A percentile compares a stretch with the other conserved stretches of the same genome.
phyloP scores from a whole-genome alignment of 192 early-diverging fungal species.

The Chytriomyces sp. region DNA sequence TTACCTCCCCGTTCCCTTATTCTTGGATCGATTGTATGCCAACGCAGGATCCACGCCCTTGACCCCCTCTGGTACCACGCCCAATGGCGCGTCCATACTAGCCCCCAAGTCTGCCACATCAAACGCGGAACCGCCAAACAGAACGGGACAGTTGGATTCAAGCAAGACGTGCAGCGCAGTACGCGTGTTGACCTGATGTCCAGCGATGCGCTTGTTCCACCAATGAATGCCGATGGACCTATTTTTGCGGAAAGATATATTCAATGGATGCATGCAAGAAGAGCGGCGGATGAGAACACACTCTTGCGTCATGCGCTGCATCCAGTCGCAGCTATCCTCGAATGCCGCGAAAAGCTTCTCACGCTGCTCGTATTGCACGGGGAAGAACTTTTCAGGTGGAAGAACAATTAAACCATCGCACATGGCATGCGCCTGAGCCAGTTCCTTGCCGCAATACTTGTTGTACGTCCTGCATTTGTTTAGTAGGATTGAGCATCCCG shows the following conservation, averaged over 20 bases:
- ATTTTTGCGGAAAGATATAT: background rate
- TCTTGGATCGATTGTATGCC: background rate
- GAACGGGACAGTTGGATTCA: background rate
- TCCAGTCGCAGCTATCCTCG: background rate
- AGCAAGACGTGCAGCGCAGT: background rate
- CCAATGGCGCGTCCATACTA: background rate
- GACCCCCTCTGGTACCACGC: background rate
- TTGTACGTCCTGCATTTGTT: background rate
- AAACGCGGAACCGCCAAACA: background rate
- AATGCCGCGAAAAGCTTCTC: background rate
- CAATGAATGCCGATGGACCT: slow-evolving; percentile 10
- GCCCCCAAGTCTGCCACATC: background rate
- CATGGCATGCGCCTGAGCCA: background rate
- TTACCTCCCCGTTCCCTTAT: background rate
- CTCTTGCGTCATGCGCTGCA: background rate
- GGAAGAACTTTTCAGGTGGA: slow-evolving; percentile 13
- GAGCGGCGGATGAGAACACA: background rate
- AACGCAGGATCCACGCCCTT: background rate
- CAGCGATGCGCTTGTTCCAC: slow-evolving; percentile 4
- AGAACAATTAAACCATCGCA: background rate
- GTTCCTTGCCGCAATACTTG: background rate
- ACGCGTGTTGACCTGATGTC: background rate
- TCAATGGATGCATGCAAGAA: background rate
- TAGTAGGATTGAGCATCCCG: background rate
- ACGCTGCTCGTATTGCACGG: background rate